Evolutionary conservation across 2,329 filamentous ascomycete genomes (phyloP).

Genomic region (Lasiodiplodia sp.): DNA sequence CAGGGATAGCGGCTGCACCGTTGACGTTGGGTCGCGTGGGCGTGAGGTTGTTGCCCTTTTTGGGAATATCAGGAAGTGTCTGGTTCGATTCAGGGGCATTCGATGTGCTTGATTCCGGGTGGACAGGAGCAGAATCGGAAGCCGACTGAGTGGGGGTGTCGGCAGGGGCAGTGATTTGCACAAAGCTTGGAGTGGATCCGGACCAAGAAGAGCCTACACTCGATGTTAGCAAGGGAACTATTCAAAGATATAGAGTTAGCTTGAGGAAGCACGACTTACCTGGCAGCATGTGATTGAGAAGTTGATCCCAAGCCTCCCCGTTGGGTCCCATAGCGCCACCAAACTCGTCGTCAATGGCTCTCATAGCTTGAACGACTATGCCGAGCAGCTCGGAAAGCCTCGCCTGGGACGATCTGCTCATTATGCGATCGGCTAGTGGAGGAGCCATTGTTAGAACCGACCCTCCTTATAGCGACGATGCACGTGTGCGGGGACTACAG

Average conservation of each 20-base stretch:
- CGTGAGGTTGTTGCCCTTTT: neutral
- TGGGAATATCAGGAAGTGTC: neutral
- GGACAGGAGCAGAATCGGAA: neutral
- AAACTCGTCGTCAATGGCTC: neutral
- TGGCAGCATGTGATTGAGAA: neutral
- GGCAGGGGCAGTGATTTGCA: neutral
- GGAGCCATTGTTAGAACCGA: neutral
- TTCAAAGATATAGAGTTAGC: neutral
- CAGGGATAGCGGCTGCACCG: neutral
- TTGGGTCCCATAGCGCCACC: conserved; percentile 4
- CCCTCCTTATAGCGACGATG: neutral
- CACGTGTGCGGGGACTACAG: too few species aligned
- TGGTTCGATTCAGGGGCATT: neutral
- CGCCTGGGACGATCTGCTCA: neutral
- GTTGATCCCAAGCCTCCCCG: neutral
- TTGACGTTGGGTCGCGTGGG: neutral
- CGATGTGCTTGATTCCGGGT: neutral
- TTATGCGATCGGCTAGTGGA: neutral
- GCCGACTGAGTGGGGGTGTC: neutral
- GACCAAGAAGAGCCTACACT: neutral
- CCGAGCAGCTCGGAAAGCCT: conserved; percentile 8
- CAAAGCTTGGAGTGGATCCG: neutral
- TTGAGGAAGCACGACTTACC: neutral
- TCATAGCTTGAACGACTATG: neutral
- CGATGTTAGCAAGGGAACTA: neutral